These are phyloP conservation scores for Psilocybe cyanescens DNA, from an alignment of 768 basidiomycete genomes.

Conservation along the genomic window DNA sequence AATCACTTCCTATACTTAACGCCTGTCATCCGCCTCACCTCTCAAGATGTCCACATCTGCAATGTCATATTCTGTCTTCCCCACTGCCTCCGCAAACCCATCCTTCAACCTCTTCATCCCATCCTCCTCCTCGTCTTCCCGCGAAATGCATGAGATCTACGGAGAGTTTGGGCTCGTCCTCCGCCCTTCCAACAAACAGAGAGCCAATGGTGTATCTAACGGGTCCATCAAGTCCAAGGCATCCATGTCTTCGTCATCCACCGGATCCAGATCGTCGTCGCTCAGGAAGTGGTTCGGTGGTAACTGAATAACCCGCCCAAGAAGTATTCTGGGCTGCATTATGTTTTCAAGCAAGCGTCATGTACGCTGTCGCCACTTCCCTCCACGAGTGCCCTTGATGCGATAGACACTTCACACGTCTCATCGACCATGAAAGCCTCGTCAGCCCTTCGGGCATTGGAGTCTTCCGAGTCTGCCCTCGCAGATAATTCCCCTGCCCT, in stretches of 20 bases:
- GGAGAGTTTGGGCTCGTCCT: constrained; percentile 40
- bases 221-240: constrained; percentile 13
- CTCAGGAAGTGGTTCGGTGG: constrained; percentile 27
- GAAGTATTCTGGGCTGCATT: not conserved
- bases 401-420: not conserved
- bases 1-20: not conserved
- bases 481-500: not conserved
- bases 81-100: constrained; percentile 19
- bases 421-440: not conserved
- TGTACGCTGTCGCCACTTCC: not conserved
- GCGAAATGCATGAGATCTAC: constrained; percentile 41
- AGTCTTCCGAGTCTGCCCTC: not conserved
- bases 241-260: constrained; percentile 13
- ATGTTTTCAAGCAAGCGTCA: constrained; percentile 8
- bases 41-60: constrained; percentile 29
- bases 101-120: constrained; percentile 39
- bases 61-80: constrained; percentile 28
- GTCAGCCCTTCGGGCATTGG: not conserved
- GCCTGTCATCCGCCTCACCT: constrained; percentile 16
- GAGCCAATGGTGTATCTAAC: constrained; percentile 9
- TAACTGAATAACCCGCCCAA: constrained; percentile 15
- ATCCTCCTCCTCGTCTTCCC: constrained; percentile 34
- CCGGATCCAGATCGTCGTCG: constrained; percentile 23
- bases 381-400: not conserved
- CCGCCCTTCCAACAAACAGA: constrained; percentile 29